Evolutionary conservation across 768 basidiomycete genomes (phyloP).

Genomic region (Kwoniella sp.): DNA sequence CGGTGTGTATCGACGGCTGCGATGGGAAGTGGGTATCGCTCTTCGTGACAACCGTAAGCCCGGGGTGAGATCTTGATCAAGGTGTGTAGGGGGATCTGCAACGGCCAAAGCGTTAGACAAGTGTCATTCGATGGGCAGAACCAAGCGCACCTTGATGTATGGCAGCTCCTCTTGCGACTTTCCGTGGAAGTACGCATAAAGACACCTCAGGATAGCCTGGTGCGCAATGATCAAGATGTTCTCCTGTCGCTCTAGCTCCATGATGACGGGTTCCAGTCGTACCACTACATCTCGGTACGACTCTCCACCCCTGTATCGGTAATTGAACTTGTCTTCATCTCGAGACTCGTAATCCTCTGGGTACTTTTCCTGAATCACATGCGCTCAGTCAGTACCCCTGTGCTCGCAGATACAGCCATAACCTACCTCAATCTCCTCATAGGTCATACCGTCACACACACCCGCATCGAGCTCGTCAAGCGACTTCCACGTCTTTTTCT

Average conservation of each 20-base stretch:
- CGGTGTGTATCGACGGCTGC: constrained; percentile 91
- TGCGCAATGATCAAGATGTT: constrained; percentile 96
- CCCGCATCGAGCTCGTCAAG: constrained; percentile 97
- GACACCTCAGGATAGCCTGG: constrained; percentile 58
- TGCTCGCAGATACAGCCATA: not conserved
- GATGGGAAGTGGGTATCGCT: constrained; percentile 85
- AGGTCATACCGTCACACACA: constrained; percentile 99
- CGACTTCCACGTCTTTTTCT: constrained; percentile 96
- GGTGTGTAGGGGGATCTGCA: constrained; percentile 63
- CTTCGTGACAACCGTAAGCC: constrained; percentile 98
- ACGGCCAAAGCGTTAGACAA: not conserved
- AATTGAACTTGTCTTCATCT: constrained; percentile 99
- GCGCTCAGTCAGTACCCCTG: not conserved
- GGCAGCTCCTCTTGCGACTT: constrained; percentile 88
- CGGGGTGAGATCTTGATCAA: constrained; percentile 97
- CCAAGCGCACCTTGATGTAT: constrained; percentile 75
- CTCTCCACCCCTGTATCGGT: constrained; percentile 91
- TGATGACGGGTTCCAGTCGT: constrained; percentile 93
- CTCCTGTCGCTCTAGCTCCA: constrained; percentile 97
- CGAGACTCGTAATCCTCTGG: constrained; percentile 98
- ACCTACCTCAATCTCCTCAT: constrained; percentile 90
- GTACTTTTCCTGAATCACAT: constrained; percentile 64
- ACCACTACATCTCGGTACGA: constrained; percentile 96
- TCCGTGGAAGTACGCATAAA: constrained; percentile 86
- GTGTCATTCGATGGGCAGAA: not conserved